Evolutionary conservation across 2,329 filamentous ascomycete species (phyloP).

Genomic region (Coniochaeta sp.): DNA sequence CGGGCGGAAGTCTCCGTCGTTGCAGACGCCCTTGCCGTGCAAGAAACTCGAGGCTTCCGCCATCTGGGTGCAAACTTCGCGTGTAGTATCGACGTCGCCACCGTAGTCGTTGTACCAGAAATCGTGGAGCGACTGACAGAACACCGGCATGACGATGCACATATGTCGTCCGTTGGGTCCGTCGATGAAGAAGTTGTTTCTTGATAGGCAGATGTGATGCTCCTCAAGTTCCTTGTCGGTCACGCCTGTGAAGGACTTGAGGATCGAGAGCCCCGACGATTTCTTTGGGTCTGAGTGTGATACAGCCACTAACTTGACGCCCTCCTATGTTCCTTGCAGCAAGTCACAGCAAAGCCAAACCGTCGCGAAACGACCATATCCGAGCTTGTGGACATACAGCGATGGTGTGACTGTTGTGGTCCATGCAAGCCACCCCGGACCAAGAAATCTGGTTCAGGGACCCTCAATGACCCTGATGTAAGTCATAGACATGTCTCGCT

Average conservation of each 20-base stretch:
- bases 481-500: too few relatives aligned
- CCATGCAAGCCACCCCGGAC: too few relatives aligned
- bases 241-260: neutral
- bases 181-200: neutral
- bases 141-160: neutral
- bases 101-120: neutral
- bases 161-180: neutral
- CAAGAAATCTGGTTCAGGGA: too few relatives aligned
- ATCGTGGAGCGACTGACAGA: neutral
- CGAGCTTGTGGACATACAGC: constrained; percentile 24
- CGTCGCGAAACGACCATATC: constrained; percentile 28
- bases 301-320: neutral
- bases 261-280: neutral
- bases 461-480: too few relatives aligned
- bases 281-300: neutral
- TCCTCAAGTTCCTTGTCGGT: neutral
- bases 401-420: too few relatives aligned
- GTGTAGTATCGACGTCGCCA: neutral
- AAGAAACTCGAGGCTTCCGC: constrained; percentile 5
- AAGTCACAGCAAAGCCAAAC: constrained; percentile 27
- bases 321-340: neutral
- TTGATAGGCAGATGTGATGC: neutral
- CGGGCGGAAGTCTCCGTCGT: constrained; percentile 12
- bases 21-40: constrained; percentile 6
- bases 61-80: neutral